These are phyloP conservation scores for Eucalyptus caleyi DNA, from an alignment of 345 rosid species.

Conservation along the genomic window DNA sequence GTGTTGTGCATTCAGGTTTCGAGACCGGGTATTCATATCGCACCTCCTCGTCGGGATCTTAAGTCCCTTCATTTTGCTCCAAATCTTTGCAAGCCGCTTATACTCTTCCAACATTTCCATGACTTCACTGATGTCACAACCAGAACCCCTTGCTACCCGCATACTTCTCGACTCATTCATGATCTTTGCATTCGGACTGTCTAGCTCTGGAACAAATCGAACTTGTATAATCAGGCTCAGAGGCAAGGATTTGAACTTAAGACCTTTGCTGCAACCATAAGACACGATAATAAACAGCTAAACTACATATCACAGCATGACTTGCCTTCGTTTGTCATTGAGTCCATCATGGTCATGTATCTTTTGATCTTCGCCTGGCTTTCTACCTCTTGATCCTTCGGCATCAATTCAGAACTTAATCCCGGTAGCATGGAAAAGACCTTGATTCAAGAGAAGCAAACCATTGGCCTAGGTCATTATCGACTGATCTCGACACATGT, in stretches of 20 bases:
- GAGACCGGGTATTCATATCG: conserved; percentile 66
- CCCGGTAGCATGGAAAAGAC: conserved; percentile 92
- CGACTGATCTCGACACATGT: not conserved
- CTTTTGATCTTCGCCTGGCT: conserved; percentile 89
- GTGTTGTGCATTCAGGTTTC: conserved; percentile 81
- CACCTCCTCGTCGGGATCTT: conserved; percentile 70
- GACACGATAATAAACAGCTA: not conserved
- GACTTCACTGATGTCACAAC: conserved; percentile 65
- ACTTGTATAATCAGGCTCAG: not conserved
- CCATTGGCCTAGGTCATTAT: not conserved
- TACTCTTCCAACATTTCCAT: conserved; percentile 86
- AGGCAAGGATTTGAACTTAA: not conserved
- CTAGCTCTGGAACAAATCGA: conserved; percentile 43
- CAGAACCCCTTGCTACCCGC: conserved; percentile 89
- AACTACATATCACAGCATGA: not conserved
- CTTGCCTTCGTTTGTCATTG: conserved; percentile 91
- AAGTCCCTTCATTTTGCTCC: conserved; percentile 83
- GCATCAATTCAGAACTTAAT: conserved; percentile 78
- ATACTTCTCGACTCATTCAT: conserved; percentile 65
- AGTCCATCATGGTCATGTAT: conserved; percentile 97
- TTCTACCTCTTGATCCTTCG: conserved; percentile 86
- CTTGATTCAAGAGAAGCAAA: conserved; percentile 12
- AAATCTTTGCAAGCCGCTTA: conserved; percentile 70
- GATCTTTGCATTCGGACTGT: conserved; percentile 70
- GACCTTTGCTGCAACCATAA: not conserved